These are phyloP conservation scores for Yamadazyma jaroonii DNA, from an alignment of 1,139 yeast genomes.

Conservation along the genomic window DNA sequence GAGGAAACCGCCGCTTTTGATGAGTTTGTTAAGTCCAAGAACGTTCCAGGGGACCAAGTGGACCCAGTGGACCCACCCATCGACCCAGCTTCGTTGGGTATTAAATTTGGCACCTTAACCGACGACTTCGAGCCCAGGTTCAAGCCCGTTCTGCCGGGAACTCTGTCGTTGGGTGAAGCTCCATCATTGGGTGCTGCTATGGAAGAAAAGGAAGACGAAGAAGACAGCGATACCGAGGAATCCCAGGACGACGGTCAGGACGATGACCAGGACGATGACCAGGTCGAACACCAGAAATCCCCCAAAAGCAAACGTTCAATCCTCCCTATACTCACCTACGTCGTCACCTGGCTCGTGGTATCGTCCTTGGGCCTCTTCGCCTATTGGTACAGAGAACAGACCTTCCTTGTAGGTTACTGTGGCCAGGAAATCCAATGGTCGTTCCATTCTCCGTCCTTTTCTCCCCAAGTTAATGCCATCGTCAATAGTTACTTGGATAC, in stretches of 20 bases:
- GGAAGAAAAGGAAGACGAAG: constrained; percentile 8
- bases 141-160: neutral
- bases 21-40: constrained; percentile 12
- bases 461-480: constrained; percentile 10
- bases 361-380: constrained; percentile 31
- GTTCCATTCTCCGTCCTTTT: constrained; percentile 20
- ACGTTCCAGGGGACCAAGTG: no score
- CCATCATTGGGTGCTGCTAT: neutral
- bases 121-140: no score
- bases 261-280: no score
- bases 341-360: constrained; percentile 27
- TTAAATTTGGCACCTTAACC: constrained; percentile 17
- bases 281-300: neutral
- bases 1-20: constrained; percentile 27
- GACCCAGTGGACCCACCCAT: neutral
- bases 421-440: constrained; percentile 52
- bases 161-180: neutral
- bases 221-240: constrained; percentile 4
- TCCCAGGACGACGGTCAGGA: no score
- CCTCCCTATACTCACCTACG: constrained; percentile 8
- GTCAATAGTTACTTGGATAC: constrained; percentile 34
- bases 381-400: constrained; percentile 64
- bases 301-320: neutral
- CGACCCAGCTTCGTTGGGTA: constrained; percentile 18
- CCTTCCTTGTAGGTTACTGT: constrained; percentile 62